Evolutionary conservation across 306 rosid genomes (phyloP).

Genomic region (Cicer chorassanicum): DNA sequence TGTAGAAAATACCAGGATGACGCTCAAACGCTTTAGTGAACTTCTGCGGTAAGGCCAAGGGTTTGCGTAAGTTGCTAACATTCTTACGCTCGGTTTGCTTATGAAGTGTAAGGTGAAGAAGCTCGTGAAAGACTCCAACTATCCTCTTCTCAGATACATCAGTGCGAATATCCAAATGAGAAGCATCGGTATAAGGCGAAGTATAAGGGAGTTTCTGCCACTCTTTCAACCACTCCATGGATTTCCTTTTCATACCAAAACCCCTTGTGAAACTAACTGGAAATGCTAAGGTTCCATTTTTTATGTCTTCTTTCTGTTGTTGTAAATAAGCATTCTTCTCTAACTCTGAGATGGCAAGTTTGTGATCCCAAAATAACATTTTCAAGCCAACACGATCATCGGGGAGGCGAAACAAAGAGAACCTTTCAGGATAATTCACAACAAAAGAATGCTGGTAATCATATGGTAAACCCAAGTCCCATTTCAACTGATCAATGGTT

Average conservation of each 20-base stretch:
- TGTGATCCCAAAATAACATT: conserved; percentile 68
- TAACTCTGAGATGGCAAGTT: conserved; percentile 71
- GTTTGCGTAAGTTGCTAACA: conserved; percentile 81
- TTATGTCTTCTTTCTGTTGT: conserved; percentile 61
- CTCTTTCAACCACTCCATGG: conserved; percentile 87
- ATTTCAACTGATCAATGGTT: conserved; percentile 82
- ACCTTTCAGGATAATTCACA: conserved; percentile 53
- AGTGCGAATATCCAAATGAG: conserved; percentile 84
- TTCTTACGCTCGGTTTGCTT: conserved; percentile 87
- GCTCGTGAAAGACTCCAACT: conserved; percentile 94
- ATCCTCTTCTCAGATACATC: conserved; percentile 87
- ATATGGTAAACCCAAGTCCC: conserved; percentile 91
- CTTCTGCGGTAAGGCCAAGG: conserved; percentile 78
- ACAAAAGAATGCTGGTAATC: conserved; percentile 72
- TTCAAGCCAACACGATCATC: conserved; percentile 79
- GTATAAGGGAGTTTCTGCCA: conserved; percentile 94
- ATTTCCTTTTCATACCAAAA: conserved; percentile 80
- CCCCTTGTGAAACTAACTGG: conserved; percentile 87
- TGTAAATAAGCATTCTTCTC: conserved; percentile 62
- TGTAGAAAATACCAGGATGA: conserved; percentile 88
- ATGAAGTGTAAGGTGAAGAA: conserved; percentile 78
- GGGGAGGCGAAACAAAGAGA: conserved; percentile 63
- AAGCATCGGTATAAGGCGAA: conserved; percentile 67
- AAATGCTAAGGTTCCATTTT: conserved; percentile 67
- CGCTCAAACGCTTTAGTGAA: conserved; percentile 93